A percentile compares a stretch with the other conserved stretches of the same genome.
Conservation (phyloP, 2,329 filamentous ascomycete genomes). For the Bipolaris gigantea region DNA sequence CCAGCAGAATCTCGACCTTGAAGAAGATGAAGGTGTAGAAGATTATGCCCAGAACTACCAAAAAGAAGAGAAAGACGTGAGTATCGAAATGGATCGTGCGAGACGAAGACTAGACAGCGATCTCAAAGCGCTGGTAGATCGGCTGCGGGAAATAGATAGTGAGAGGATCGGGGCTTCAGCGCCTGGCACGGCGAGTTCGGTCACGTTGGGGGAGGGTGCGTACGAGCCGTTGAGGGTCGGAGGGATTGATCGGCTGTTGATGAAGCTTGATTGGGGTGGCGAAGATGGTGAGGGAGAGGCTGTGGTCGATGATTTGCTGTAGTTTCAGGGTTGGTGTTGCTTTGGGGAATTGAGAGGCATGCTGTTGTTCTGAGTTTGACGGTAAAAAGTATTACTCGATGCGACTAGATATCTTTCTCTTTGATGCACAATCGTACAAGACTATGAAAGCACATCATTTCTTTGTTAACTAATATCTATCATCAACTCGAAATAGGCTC, state of each 20-base stretch:
- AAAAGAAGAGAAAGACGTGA: conserved; percentile 71
- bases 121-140: conserved; percentile 63
- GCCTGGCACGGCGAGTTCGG: conserved; percentile 14
- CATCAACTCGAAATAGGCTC: not conserved
- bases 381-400: no score
- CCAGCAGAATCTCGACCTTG: conserved; percentile 77
- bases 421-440: no score
- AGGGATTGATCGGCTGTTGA: conserved; percentile 80
- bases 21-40: conserved; percentile 78
- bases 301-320: conserved; percentile 20
- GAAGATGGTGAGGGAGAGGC: conserved; percentile 35
- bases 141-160: conserved; percentile 63
- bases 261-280: conserved; percentile 77
- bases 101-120: conserved; percentile 67
- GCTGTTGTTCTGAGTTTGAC: not conserved
- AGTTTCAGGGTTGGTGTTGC: not conserved
- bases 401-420: not conserved
- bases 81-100: conserved; percentile 64
- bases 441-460: no score
- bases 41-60: conserved; percentile 56
- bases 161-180: conserved; percentile 44
- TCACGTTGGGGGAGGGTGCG: conserved; percentile 46
- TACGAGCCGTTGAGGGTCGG: conserved; percentile 75
- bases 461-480: not conserved
- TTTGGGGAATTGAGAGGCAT: not conserved